These are phyloP conservation scores for Prunus salicina DNA, from an alignment of 306 rosid genomes.

Conservation along the genomic window DNA sequence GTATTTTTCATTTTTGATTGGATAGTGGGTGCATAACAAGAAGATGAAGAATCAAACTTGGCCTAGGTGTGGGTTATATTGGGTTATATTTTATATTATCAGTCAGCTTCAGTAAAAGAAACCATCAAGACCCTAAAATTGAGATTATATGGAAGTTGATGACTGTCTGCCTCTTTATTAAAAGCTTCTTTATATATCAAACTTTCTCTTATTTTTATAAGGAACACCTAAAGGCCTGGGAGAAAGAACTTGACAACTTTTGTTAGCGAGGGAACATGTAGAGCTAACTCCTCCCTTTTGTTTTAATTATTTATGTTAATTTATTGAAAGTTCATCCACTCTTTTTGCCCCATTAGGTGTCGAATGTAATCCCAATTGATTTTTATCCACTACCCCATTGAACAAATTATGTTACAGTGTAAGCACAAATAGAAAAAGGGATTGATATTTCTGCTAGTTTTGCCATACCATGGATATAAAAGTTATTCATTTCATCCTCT, in stretches of 20 bases:
- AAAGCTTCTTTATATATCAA: conserved; percentile 71
- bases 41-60: conserved; percentile 3
- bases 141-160: conserved; percentile 40
- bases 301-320: conserved; percentile 42
- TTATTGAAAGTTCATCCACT: conserved; percentile 15
- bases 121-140: conserved; percentile 6
- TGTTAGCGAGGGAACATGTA: conserved; percentile 45
- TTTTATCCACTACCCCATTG: not conserved
- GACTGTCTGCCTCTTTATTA: conserved; percentile 56
- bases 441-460: not conserved
- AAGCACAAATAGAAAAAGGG: no score
- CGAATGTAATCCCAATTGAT: not conserved
- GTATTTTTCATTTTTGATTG: not conserved
- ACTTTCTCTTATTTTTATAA: conserved; percentile 96
- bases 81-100: not conserved
- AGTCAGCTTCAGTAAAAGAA: not conserved
- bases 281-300: conserved; percentile 49
- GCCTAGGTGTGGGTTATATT: not conserved
- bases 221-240: conserved; percentile 58
- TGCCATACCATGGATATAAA: conserved; percentile 11
- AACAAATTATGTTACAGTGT: no score
- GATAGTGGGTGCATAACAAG: conserved; percentile 3
- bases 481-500: not conserved
- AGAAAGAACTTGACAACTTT: conserved; percentile 77
- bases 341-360: conserved; percentile 32